A percentile compares a stretch with the other conserved stretches of the same genome.
phyloP scores from a whole-genome alignment of 768 basidiomycete genomes.

The Fomitopsis pulvina region DNA sequence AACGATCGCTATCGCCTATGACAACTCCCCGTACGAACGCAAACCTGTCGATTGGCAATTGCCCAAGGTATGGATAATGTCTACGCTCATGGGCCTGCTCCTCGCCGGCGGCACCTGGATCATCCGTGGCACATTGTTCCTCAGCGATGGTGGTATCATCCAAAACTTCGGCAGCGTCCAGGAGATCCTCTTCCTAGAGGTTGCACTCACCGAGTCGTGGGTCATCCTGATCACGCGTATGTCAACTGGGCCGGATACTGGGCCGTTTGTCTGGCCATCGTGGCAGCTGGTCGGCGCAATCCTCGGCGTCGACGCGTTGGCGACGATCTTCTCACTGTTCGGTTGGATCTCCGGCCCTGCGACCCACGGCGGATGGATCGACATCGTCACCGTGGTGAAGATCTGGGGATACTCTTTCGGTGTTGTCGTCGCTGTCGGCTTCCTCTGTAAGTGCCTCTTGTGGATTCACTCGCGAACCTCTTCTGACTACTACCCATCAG shows the following conservation, averaged over 20 bases:
- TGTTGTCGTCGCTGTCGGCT: slow-evolving; percentile 29
- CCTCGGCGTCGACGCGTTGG: slow-evolving; percentile 35
- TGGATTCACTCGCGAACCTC: not conserved
- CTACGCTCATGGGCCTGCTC: slow-evolving; percentile 29
- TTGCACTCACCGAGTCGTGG: slow-evolving; percentile 39
- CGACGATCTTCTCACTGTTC: slow-evolving; percentile 32
- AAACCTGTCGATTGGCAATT: slow-evolving; percentile 44
- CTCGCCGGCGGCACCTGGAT: slow-evolving; percentile 31
- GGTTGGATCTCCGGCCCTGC: slow-evolving; percentile 36
- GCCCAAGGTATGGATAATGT: slow-evolving; percentile 42
- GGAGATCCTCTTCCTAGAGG: slow-evolving; percentile 41
- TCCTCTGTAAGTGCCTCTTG: slow-evolving; percentile 21
- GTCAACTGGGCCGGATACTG: slow-evolving; percentile 13
- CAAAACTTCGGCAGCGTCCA: slow-evolving; percentile 41
- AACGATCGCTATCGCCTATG: slow-evolving; percentile 45
- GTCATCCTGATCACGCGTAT: slow-evolving; percentile 29
- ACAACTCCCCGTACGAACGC: slow-evolving; percentile 31
- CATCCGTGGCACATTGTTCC: slow-evolving; percentile 35
- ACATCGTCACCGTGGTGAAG: slow-evolving; percentile 36
- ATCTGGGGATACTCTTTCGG: slow-evolving; percentile 36
- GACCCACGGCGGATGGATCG: slow-evolving; percentile 27
- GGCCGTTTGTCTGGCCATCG: slow-evolving; percentile 22
- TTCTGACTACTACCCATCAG: not conserved
- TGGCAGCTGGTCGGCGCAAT: slow-evolving; percentile 35
- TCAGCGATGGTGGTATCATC: slow-evolving; percentile 32